These are phyloP conservation scores for Clonostachys sp. DNA, from an alignment of 2,329 filamentous ascomycete genomes.

Conservation along the genomic window DNA sequence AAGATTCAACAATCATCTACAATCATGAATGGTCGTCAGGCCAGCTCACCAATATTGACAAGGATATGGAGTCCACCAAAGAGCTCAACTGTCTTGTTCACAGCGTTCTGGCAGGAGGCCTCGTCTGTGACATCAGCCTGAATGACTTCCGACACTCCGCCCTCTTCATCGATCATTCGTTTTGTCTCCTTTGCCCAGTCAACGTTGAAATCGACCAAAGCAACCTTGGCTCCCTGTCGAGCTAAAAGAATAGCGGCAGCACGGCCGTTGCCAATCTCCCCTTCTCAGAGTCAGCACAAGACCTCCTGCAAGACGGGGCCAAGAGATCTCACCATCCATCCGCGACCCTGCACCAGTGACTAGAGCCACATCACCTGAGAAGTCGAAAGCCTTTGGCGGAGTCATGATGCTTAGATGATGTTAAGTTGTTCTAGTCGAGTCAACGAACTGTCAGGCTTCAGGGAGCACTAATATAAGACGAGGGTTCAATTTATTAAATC, in stretches of 20 bases:
- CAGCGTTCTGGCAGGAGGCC: constrained; percentile 35
- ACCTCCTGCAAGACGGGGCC: background rate
- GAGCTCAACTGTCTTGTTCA: constrained; percentile 11
- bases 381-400: constrained; percentile 9
- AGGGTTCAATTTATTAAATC: too few relatives aligned
- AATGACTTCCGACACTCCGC: constrained; percentile 34
- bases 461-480: too few relatives aligned
- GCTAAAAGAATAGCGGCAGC: constrained; percentile 50
- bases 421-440: background rate
- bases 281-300: constrained; percentile 2
- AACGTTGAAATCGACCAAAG: constrained; percentile 48
- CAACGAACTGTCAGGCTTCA: too few relatives aligned
- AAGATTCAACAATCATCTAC: constrained; percentile 7
- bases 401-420: background rate
- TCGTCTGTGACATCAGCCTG: constrained; percentile 50
- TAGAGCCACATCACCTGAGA: constrained; percentile 20
- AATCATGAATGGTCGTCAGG: too few relatives aligned
- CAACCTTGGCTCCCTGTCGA: constrained; percentile 45
- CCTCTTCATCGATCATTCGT: constrained; percentile 39
- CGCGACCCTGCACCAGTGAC: constrained; percentile 22
- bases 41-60: constrained; percentile 15
- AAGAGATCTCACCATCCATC: constrained; percentile 7
- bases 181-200: constrained; percentile 47
- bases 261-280: constrained; percentile 46
- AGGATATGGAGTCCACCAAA: constrained; percentile 17